phyloP scores from a whole-genome alignment of 2,329 filamentous ascomycete species.

The Pseudocercospora cruenta region DNA sequence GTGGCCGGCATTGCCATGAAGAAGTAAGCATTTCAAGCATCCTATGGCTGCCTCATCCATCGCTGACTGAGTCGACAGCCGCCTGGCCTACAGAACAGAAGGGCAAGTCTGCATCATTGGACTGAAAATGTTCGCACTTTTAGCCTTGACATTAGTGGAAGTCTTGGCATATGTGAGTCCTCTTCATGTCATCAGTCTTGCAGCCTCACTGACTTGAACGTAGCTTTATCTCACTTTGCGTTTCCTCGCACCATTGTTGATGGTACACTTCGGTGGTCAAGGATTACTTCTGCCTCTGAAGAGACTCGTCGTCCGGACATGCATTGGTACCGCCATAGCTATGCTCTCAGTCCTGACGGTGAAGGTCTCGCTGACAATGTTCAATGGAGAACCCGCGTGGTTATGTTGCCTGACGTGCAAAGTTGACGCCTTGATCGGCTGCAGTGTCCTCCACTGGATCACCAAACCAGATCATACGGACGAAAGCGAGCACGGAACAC shows the following conservation, averaged over 20 bases:
- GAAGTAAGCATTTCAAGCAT: constrained; percentile 14
- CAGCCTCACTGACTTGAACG: constrained; percentile 1
- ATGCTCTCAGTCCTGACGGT: constrained; percentile 26
- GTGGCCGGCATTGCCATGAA: constrained; percentile 21
- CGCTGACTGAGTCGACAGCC: constrained; percentile 14
- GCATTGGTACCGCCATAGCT: constrained; percentile 24
- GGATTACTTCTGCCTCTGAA: constrained; percentile 21
- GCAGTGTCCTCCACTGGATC: constrained; percentile 25
- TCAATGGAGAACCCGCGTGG: constrained; percentile 30
- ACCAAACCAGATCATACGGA: constrained; percentile 17
- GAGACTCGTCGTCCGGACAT: constrained; percentile 23
- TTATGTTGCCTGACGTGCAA: constrained; percentile 30
- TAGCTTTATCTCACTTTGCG: constrained; percentile 28
- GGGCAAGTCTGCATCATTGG: constrained; percentile 24
- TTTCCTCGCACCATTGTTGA: constrained; percentile 25
- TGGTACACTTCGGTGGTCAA: constrained; percentile 25
- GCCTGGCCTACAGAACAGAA: constrained; percentile 21
- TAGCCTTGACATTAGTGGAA: constrained; percentile 25
- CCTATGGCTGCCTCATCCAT: background rate
- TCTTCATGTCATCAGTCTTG: background rate
- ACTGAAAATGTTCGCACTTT: constrained; percentile 24
- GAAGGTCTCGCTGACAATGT: constrained; percentile 28
- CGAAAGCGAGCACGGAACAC: constrained; percentile 16
- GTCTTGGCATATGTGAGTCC: constrained; percentile 26
- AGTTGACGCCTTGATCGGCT: constrained; percentile 26